Evolutionary conservation across 176 grass and related monocot species (phyloP).

Genomic region (Coix lacrymajobi): DNA sequence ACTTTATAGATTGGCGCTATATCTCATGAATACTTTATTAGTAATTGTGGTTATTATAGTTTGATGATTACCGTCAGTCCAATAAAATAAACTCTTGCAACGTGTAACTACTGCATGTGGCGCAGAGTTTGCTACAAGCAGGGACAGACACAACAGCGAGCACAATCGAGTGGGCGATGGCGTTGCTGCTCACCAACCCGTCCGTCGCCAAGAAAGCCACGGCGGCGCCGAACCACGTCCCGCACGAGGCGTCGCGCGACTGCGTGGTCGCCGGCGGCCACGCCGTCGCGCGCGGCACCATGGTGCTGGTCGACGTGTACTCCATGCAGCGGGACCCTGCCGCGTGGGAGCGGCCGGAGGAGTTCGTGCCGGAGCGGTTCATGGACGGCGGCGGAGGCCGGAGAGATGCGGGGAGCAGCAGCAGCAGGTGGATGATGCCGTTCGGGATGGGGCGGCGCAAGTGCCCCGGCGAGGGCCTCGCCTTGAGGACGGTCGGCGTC

Average conservation of each 20-base stretch:
- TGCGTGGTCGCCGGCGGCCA: not conserved
- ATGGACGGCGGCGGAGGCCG: not conserved
- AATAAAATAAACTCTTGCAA: not conserved
- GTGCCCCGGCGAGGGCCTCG: conserved; percentile 46
- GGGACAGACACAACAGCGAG: conserved; percentile 41
- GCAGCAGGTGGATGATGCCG: conserved; percentile 24
- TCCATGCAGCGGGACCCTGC: conserved; percentile 37
- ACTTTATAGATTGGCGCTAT: not conserved
- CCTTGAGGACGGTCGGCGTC: conserved; percentile 7
- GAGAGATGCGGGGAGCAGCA: not conserved
- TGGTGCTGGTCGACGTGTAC: conserved; percentile 43
- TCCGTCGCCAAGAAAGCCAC: not conserved
- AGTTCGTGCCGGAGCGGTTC: conserved; percentile 45
- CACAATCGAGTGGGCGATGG: conserved; percentile 52
- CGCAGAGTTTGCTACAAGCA: conserved; percentile 36
- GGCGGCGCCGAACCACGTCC: not conserved
- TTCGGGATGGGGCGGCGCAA: conserved; percentile 48
- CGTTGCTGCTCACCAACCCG: conserved; percentile 42
- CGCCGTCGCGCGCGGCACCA: not conserved
- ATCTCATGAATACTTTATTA: not conserved
- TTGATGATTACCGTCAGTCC: not conserved
- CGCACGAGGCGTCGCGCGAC: conserved; percentile 23
- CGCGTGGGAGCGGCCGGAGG: conserved; percentile 1
- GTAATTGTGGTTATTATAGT: not conserved
- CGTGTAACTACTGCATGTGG: not conserved